These are phyloP conservation scores for Nothophytophthora sp. DNA, from an alignment of 352 stramenopile genomes.

Conservation along the genomic window DNA sequence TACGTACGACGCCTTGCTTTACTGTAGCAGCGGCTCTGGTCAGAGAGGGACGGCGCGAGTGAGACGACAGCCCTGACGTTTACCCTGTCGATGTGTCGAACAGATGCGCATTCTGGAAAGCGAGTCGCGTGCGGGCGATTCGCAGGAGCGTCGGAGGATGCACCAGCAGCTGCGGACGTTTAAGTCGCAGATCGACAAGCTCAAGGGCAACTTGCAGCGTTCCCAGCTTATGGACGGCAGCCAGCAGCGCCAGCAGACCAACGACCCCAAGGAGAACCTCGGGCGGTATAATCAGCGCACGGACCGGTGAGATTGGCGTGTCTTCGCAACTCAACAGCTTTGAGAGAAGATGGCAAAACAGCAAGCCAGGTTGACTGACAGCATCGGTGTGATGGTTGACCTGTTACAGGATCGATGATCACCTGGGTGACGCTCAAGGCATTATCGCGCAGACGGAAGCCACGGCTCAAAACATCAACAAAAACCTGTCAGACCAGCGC, in stretches of 20 bases:
- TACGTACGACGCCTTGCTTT: constrained; percentile 41
- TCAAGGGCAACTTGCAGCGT: constrained; percentile 81
- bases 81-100: background rate
- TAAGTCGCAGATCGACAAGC: constrained; percentile 86
- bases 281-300: constrained; percentile 72
- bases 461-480: constrained; percentile 68
- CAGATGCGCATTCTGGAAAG: constrained; percentile 84
- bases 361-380: too few species aligned
- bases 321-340: too few species aligned
- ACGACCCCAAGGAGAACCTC: constrained; percentile 65
- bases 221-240: constrained; percentile 77
- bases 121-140: constrained; percentile 74
- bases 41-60: background rate
- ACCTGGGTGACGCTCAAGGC: constrained; percentile 65
- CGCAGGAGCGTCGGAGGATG: constrained; percentile 82
- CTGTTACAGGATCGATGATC: constrained; percentile 57
- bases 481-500: constrained; percentile 63
- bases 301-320: constrained; percentile 57
- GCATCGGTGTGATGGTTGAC: background rate
- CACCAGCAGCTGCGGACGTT: constrained; percentile 83
- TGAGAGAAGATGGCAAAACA: too few species aligned
- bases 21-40: background rate
- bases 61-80: background rate
- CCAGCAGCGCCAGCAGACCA: constrained; percentile 58
- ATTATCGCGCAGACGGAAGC: constrained; percentile 75